These are phyloP conservation scores for Avena sativa DNA, from an alignment of 176 grass and related monocot species.

Conservation along the genomic window DNA sequence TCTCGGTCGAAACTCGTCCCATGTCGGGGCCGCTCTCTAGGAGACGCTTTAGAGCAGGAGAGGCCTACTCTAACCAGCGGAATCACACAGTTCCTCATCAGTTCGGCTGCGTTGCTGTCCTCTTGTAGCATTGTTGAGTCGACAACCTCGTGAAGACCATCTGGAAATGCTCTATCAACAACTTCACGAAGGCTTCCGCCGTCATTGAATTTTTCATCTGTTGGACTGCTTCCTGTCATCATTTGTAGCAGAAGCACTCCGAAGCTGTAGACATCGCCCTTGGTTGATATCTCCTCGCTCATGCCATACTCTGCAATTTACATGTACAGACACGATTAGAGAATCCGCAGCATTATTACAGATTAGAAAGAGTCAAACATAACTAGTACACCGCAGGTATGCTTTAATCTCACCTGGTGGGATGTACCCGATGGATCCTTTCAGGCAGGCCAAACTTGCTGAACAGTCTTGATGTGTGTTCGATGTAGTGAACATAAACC, in stretches of 20 bases:
- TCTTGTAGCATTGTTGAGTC: neutral
- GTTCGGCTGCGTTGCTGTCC: neutral
- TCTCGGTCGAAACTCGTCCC: constrained; percentile 28
- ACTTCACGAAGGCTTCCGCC: neutral
- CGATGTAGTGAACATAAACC: constrained; percentile 14
- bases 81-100: constrained; percentile 41
- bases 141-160: neutral
- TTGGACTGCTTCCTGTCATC: constrained; percentile 13
- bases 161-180: neutral
- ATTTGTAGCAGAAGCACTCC: constrained; percentile 48
- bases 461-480: neutral
- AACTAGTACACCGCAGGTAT: neutral
- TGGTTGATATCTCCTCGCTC: neutral
- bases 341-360: neutral
- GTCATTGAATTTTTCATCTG: neutral
- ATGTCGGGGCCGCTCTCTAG: constrained; percentile 33
- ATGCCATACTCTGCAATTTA: constrained; percentile 45
- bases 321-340: neutral
- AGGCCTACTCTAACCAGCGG: constrained; percentile 44
- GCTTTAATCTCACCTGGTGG: constrained; percentile 46
- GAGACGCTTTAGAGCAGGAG: constrained; percentile 40
- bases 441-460: constrained; percentile 21
- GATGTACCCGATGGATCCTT: constrained; percentile 63
- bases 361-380: neutral
- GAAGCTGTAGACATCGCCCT: constrained; percentile 50